Base-by-base conservation (phyloP, 2,329 filamentous ascomycete species). In the Aspergillus sergii region DNA sequence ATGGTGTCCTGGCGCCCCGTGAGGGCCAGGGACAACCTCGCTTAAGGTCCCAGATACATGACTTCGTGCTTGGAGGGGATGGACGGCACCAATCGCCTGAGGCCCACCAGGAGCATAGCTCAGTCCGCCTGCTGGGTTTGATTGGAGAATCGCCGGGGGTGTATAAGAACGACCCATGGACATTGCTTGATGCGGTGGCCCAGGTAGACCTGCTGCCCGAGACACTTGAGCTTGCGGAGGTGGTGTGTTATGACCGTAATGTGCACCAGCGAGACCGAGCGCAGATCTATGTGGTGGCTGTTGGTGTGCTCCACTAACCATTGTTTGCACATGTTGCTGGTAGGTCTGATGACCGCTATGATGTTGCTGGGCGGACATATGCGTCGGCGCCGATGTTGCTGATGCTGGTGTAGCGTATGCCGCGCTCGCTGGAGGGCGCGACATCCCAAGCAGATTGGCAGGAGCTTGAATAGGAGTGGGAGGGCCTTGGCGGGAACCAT, bases 261-360 rank as follows among this genome's bases (percentile, higher is more conserved):
- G 70, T 7, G 66, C 71, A 28, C 73, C 71, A 14, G 66, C 61
- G 55, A 78, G 61, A 9, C 71, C 70, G 7, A 77, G 69, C 2
- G 78, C 68, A 2, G 76, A 66, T 21, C 78, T 73, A 57, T 78
- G 76, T 11, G 71, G 61, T 32, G 72, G 72, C 43, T 71, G 72
- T 34, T 77, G 75, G 55, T 78, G 76, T 11, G 72, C 66, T n/a
- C 74, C 76, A 58, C 66, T 76, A 23, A 78, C 76, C 70, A 79
- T 71, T 6, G 74, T 74, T 56, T 79, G 78, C 36, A 78, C 72
- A 59, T 78, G 75, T 57, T 76, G 76, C 55, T 79, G 77, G 54
- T 76, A 78, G 30, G 70, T 70, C 57, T 75, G 74, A 61, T 70
- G 71, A 19, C 71, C 59, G 19, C 59, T 65, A 45, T 55, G 64